phyloP scores from a whole-genome alignment of 768 basidiomycete genomes.

The Rhizopogon roseolus region DNA sequence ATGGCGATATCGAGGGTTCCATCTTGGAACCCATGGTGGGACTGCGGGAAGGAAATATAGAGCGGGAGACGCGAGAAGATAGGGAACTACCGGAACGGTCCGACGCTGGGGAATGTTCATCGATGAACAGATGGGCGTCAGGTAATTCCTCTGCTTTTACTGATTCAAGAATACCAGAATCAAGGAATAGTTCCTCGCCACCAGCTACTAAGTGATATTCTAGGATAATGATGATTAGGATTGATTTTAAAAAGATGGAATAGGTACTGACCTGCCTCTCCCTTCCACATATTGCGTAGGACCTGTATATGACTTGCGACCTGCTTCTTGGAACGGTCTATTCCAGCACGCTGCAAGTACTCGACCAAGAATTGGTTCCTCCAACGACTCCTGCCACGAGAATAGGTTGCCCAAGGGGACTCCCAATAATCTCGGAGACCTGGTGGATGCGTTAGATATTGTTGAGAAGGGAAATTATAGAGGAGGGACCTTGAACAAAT shows the following conservation, averaged over 20 bases:
- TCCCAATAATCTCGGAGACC: constrained; percentile 77
- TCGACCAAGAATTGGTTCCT: constrained; percentile 85
- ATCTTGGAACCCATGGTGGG: constrained; percentile 15
- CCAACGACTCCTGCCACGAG: constrained; percentile 75
- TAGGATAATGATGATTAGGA: constrained; percentile 21
- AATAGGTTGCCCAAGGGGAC: constrained; percentile 77
- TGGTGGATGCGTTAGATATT: constrained; percentile 17
- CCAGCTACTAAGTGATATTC: constrained; percentile 79
- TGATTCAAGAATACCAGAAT: constrained; percentile 40
- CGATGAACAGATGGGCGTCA: constrained; percentile 30
- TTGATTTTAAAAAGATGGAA: neutral
- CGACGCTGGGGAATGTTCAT: constrained; percentile 27
- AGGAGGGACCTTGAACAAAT: constrained; percentile 63
- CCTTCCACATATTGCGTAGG: constrained; percentile 85
- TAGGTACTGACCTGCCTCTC: constrained; percentile 55
- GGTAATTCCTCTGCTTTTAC: constrained; percentile 54
- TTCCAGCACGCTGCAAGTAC: constrained; percentile 63
- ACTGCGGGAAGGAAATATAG: constrained; percentile 18
- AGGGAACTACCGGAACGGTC: constrained; percentile 27
- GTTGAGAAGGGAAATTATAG: neutral
- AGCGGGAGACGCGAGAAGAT: constrained; percentile 21
- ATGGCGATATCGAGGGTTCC: constrained; percentile 21
- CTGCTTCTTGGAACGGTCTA: constrained; percentile 79
- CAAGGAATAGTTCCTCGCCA: constrained; percentile 65
- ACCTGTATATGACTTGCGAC: constrained; percentile 89